A percentile compares a stretch with the other conserved stretches of the same genome.
phyloP scores from a whole-genome alignment of 345 rosid species.

The Balakata baccata region DNA sequence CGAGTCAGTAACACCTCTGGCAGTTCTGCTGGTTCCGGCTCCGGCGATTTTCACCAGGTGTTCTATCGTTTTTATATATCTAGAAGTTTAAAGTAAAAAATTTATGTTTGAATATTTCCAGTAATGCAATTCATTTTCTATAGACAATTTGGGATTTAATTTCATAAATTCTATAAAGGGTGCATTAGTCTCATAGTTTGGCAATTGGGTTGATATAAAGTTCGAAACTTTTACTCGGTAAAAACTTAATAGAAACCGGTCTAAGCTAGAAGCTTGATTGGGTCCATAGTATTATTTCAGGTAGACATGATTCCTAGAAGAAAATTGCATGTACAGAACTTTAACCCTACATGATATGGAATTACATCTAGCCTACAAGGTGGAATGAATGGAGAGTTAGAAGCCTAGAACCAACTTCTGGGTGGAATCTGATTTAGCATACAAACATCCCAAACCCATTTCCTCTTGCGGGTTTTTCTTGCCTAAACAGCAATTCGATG shows the following conservation, averaged over 20 bases:
- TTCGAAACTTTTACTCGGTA: background rate
- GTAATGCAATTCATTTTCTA: background rate
- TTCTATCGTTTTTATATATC: background rate
- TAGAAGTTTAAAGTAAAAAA: background rate
- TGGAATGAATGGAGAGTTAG: too few relatives aligned
- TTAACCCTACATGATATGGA: too few relatives aligned
- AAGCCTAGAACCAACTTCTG: too few relatives aligned
- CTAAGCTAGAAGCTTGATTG: background rate
- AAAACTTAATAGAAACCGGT: background rate
- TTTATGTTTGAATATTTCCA: background rate
- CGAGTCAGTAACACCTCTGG: constrained; percentile 94
- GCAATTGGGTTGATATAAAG: background rate
- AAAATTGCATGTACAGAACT: too few relatives aligned
- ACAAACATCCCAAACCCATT: too few relatives aligned
- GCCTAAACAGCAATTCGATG: too few relatives aligned
- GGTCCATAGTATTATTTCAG: background rate
- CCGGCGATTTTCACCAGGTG: constrained; percentile 98
- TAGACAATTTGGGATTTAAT: background rate
- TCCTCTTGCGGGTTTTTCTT: too few relatives aligned
- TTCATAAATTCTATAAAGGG: background rate
- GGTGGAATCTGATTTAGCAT: too few relatives aligned
- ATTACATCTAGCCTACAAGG: too few relatives aligned
- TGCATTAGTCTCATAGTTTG: background rate
- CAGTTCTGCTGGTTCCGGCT: constrained; percentile 96
- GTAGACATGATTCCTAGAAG: background rate